Percentiles rank a stretch among this genome's conserved stretches.
These are phyloP conservation scores for Cercospora brassicicola DNA, from an alignment of 2,329 filamentous ascomycete species.

Conservation along the genomic window DNA sequence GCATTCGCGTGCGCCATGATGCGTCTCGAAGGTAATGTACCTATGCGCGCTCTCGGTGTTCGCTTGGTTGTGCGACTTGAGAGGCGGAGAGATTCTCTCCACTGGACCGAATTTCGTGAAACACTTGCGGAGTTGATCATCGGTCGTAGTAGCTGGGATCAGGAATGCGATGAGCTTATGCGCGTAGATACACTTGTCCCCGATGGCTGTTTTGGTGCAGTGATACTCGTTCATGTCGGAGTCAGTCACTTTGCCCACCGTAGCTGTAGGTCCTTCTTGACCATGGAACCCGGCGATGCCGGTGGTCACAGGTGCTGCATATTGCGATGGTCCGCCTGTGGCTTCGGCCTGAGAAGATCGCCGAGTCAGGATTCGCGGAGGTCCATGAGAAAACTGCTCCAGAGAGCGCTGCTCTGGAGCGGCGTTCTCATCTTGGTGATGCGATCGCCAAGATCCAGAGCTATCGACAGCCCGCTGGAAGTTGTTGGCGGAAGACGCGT, in stretches of 20 bases:
- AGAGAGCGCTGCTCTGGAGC: not conserved
- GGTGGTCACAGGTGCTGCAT: not conserved
- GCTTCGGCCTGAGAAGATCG: not conserved
- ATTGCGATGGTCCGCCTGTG: not conserved
- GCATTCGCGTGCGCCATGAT: slow-evolving; percentile 6
- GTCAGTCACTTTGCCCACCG: not conserved
- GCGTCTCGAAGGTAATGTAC: slow-evolving; percentile 15
- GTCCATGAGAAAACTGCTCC: slow-evolving; percentile 5
- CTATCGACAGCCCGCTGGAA: not conserved
- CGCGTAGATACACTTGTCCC: slow-evolving; percentile 21
- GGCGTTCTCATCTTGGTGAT: slow-evolving; percentile 15
- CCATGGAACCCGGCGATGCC: not conserved
- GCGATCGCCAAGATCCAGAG: slow-evolving; percentile 9
- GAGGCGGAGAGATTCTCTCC: not conserved
- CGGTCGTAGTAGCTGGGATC: slow-evolving; percentile 2
- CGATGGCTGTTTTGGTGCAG: slow-evolving; percentile 20
- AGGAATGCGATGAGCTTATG: slow-evolving; percentile 25
- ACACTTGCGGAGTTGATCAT: slow-evolving; percentile 8
- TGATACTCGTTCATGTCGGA: slow-evolving; percentile 3
- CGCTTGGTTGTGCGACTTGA: not conserved
- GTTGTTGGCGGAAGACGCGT: not conserved
- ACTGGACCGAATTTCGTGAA: slow-evolving; percentile 22
- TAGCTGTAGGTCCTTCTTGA: not conserved
- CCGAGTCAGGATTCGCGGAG: slow-evolving; percentile 11
- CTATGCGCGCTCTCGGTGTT: not conserved